phyloP scores from a whole-genome alignment of 768 basidiomycete genomes.

The Psilocybe azurescens region DNA sequence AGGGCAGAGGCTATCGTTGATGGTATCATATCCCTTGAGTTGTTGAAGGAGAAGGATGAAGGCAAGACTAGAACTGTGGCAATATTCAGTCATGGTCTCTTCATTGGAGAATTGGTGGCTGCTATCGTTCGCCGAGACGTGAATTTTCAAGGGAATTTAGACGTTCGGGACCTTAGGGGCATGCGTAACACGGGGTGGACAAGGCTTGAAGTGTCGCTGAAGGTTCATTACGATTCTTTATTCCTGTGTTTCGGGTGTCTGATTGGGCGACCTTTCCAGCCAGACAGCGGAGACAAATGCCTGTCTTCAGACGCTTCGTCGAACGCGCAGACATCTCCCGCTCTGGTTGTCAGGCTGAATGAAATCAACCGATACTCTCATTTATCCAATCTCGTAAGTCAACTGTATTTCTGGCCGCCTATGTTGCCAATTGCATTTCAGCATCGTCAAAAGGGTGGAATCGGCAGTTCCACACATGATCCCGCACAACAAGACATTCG shows the following conservation, averaged over 20 bases:
- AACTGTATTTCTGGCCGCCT: background rate
- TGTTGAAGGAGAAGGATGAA: conserved; percentile 45
- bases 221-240: conserved; percentile 6
- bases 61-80: conserved; percentile 53
- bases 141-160: conserved; percentile 21
- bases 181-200: conserved; percentile 77
- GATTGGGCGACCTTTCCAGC: background rate
- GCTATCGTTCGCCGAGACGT: conserved; percentile 49
- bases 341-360: conserved; percentile 6
- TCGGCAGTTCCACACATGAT: conserved; percentile 73
- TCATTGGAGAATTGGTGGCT: conserved; percentile 63
- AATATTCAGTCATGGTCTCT: conserved; percentile 78
- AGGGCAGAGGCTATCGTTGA: conserved; percentile 59
- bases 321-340: background rate
- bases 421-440: conserved; percentile 17
- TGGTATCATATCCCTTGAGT: conserved; percentile 59
- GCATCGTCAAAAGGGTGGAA: conserved; percentile 76
- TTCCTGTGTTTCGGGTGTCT: background rate
- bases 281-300: background rate
- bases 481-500: conserved; percentile 78
- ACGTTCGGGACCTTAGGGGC: conserved; percentile 45
- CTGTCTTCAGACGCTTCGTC: background rate
- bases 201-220: conserved; percentile 42
- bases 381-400: conserved; percentile 58
- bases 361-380: conserved; percentile 50